Evolutionary conservation across 208 protist genomes (phyloP).

Genomic region (Leishmania braziliensis): DNA sequence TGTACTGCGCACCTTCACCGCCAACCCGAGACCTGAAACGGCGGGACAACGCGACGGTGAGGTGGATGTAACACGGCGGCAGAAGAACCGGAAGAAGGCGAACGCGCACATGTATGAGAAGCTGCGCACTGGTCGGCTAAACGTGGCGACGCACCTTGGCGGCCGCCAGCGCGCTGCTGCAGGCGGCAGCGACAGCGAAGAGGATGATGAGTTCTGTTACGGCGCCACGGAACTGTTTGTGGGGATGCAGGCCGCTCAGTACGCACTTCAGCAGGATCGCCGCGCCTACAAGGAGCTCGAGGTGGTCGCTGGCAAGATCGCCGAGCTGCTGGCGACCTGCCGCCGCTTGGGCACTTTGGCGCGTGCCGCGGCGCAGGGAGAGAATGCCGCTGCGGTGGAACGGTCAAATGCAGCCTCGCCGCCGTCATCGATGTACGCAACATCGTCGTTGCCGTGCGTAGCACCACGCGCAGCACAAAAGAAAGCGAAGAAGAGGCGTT

Average conservation of each 20-base stretch:
- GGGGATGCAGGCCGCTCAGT: conserved; percentile 70
- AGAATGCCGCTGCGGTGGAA: background rate
- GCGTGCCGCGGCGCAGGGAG: conserved; percentile 5
- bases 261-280: conserved; percentile 45
- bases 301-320: conserved; percentile 73
- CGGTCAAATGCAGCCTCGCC: background rate
- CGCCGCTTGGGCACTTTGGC: conserved; percentile 30
- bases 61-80: conserved; percentile 37
- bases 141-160: conserved; percentile 20
- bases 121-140: conserved; percentile 65
- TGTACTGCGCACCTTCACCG: conserved; percentile 77
- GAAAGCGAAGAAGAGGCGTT: conserved; percentile 20
- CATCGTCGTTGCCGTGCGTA: conserved; percentile 12
- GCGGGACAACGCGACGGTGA: conserved; percentile 44
- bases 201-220: conserved; percentile 44
- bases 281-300: conserved; percentile 62
- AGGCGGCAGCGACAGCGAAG: conserved; percentile 25
- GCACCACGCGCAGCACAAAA: conserved; percentile 15
- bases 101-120: conserved; percentile 77
- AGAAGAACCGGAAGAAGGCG: conserved; percentile 56
- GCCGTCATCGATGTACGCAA: conserved; percentile 2
- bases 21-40: conserved; percentile 60
- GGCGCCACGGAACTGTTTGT: conserved; percentile 65
- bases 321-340: conserved; percentile 54
- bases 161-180: background rate